Conservation (phyloP, 108 stramenopile species). For the Nannochloropsis gaditana region DNA sequence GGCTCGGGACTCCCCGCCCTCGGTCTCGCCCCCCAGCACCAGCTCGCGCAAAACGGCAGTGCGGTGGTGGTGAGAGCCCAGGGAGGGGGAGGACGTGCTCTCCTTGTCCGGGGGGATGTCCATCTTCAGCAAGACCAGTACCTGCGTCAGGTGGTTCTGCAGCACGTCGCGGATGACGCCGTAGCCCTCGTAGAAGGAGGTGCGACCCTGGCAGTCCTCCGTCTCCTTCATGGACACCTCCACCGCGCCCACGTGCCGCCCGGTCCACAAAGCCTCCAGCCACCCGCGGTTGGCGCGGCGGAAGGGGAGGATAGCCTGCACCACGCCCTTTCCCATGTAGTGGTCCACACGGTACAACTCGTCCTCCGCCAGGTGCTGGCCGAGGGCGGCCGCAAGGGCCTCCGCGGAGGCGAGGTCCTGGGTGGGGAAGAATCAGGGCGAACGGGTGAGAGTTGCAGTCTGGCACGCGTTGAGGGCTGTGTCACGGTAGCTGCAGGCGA, state of each 20-base stretch:
- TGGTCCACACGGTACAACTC: constrained; percentile 90
- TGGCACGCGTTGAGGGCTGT: no score
- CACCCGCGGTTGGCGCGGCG: constrained; percentile 70
- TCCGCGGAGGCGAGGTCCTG: constrained; percentile 34
- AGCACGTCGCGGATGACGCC: constrained; percentile 82
- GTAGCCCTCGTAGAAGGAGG: constrained; percentile 81
- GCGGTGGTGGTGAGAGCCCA: constrained; percentile 55
- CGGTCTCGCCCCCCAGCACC: constrained; percentile 57
- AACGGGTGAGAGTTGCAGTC: background rate
- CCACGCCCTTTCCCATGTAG: constrained; percentile 94
- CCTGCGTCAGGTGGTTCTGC: constrained; percentile 84
- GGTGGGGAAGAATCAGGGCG: constrained; percentile 54
- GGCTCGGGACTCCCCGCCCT: constrained; percentile 66
- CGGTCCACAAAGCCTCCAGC: constrained; percentile 74
- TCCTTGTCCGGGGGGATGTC: constrained; percentile 27
- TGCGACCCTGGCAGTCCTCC: constrained; percentile 69
- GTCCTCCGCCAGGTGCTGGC: constrained; percentile 62
- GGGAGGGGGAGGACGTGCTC: constrained; percentile 35
- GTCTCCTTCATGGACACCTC: constrained; percentile 48
- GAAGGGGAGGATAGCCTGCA: constrained; percentile 76
- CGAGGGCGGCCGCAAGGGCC: constrained; percentile 19
- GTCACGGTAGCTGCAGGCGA: no score
- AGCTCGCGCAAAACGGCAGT: constrained; percentile 72
- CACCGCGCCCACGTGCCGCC: constrained; percentile 24
- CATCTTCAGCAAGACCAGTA: constrained; percentile 48